phyloP scores from a whole-genome alignment of 768 basidiomycete genomes.

The Cyathus striatus region DNA sequence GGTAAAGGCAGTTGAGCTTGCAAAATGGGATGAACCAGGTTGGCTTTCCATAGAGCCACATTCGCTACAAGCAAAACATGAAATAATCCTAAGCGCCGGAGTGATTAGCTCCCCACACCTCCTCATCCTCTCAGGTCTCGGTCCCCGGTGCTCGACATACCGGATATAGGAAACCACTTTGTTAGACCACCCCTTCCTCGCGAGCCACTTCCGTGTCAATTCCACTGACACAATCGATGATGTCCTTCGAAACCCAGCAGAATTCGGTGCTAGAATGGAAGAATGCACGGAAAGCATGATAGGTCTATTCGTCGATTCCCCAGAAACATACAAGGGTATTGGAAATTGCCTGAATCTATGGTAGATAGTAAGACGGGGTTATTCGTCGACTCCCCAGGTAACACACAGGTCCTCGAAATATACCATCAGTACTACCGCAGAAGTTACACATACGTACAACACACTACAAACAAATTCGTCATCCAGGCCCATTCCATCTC shows the following conservation, averaged over 20 bases:
- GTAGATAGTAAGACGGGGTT: conserved; percentile 11
- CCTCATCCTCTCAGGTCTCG: conserved; percentile 28
- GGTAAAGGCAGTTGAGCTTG: conserved; percentile 7
- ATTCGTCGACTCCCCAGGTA: conserved; percentile 12
- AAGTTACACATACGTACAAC: too few species aligned
- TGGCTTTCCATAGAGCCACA: background rate
- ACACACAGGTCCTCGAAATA: too few species aligned
- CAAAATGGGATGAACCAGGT: conserved; percentile 6
- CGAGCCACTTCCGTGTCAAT: conserved; percentile 19
- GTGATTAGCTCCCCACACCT: conserved; percentile 25
- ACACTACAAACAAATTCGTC: too few species aligned
- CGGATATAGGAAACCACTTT: conserved; percentile 23
- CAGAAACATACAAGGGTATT: too few species aligned
- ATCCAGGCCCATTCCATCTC: too few species aligned
- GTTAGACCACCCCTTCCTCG: conserved; percentile 18
- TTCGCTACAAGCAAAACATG: conserved; percentile 34
- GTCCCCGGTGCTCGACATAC: conserved; percentile 18
- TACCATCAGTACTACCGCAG: too few species aligned
- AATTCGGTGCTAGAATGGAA: conserved; percentile 4
- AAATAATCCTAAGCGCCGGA: conserved; percentile 43
- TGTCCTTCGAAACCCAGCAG: conserved; percentile 11
- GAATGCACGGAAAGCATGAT: background rate
- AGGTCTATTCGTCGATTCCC: too few species aligned
- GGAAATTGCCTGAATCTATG: too few species aligned
- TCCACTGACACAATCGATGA: conserved; percentile 10